phyloP scores from a whole-genome alignment of 1,284 basidiomycete species.

The Ustilago sp. region DNA sequence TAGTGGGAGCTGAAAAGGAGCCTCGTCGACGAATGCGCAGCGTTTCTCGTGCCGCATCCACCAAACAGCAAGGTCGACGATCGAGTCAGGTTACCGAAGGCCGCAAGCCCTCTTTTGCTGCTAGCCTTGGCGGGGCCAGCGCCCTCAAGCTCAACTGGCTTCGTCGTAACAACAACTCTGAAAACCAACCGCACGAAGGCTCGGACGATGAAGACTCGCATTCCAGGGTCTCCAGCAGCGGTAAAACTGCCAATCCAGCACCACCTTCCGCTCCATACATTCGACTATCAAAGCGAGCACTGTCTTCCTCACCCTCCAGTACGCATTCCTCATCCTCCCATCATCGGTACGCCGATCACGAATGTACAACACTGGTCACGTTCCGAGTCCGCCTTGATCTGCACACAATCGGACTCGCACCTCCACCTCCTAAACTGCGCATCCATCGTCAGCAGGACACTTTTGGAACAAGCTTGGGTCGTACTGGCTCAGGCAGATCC shows the following conservation, averaged over 20 bases:
- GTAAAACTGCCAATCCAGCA: slow-evolving; percentile 17
- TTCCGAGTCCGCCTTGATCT: slow-evolving; percentile 62
- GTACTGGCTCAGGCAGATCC: slow-evolving; percentile 31
- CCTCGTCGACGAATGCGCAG: slow-evolving; percentile 40
- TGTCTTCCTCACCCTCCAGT: slow-evolving; percentile 20
- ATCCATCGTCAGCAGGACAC: slow-evolving; percentile 25
- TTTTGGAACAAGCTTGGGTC: slow-evolving; percentile 13
- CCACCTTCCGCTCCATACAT: slow-evolving; percentile 48
- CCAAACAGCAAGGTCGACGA: slow-evolving; percentile 22
- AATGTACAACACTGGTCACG: slow-evolving; percentile 17
- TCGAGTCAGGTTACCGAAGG: slow-evolving; percentile 32
- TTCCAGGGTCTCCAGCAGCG: slow-evolving; percentile 37
- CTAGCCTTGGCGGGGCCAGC: slow-evolving; percentile 37
- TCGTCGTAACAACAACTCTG: slow-evolving; percentile 36
- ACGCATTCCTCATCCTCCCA: slow-evolving; percentile 20
- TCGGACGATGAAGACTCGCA: slow-evolving; percentile 48
- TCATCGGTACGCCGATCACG: slow-evolving; percentile 20
- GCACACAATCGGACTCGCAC: slow-evolving; percentile 55
- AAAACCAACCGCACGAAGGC: slow-evolving; percentile 27
- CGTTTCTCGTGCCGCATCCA: slow-evolving; percentile 41
- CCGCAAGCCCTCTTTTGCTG: slow-evolving; percentile 48
- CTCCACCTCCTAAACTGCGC: slow-evolving; percentile 38
- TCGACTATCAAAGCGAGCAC: slow-evolving; percentile 29
- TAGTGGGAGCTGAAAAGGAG: slow-evolving; percentile 38
- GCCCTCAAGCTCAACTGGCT: slow-evolving; percentile 49